Conservation (phyloP, 164 flowering plant species). For the Litsea cubeba region DNA sequence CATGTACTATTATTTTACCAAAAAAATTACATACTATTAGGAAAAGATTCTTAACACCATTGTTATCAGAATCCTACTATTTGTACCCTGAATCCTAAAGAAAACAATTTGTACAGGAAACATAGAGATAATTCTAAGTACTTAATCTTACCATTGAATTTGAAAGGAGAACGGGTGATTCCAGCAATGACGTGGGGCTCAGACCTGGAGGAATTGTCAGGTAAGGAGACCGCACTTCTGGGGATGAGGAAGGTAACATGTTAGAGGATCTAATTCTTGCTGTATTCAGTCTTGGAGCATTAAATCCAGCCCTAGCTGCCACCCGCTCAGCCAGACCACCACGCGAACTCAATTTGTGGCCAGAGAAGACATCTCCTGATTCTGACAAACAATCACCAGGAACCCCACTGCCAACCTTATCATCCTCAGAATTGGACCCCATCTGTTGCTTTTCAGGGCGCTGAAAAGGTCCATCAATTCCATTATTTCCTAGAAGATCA, state of each 20-base stretch:
- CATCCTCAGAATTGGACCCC: conserved; percentile 11
- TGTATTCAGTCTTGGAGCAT: conserved; percentile 67
- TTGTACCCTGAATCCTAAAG: too few relatives aligned
- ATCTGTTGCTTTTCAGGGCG: conserved; percentile 8
- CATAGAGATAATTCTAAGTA: neutral
- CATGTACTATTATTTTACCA: too few relatives aligned
- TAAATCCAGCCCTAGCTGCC: conserved; percentile 84
- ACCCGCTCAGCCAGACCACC: conserved; percentile 66
- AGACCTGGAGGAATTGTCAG: conserved; percentile 80
- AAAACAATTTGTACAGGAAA: too few relatives aligned
- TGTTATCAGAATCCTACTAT: too few relatives aligned
- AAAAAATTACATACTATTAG: too few relatives aligned
- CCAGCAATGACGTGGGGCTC: conserved; percentile 78
- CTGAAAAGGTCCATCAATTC: conserved; percentile 10
- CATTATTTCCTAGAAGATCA: conserved; percentile 24
- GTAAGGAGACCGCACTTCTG: conserved; percentile 55
- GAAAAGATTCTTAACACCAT: too few relatives aligned
- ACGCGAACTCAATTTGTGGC: conserved; percentile 32
- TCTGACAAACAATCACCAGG: conserved; percentile 17
- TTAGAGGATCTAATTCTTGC: conserved; percentile 52
- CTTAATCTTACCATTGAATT: conserved; percentile 62
- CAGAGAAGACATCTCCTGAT: conserved; percentile 18
- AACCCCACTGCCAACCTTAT: conserved; percentile 12
- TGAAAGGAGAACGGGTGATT: conserved; percentile 84
- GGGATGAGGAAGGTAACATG: conserved; percentile 15